Base-by-base conservation (phyloP, 371 early-diverging fungal genomes). In the Rhizomucor pusillus region DNA sequence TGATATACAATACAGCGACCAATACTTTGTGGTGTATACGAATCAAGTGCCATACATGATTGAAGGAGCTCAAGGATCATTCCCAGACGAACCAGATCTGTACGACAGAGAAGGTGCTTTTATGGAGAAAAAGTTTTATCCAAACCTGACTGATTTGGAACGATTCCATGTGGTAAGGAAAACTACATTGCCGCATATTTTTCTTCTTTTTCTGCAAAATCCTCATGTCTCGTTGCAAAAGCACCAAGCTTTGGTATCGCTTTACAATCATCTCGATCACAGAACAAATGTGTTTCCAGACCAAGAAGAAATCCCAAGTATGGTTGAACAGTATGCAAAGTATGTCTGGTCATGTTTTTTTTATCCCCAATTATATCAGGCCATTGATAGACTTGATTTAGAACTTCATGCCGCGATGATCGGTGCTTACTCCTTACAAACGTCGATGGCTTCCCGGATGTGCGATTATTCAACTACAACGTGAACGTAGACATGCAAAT, bases 31-130 rank as follows among this genome's bases (percentile, higher is more conserved):
- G 1, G 67, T 73, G 13, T 82, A 64, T 49, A 69, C 77, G 68
- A 86, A 86, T 46, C 82, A 84, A 47, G 73, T 75, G 1, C 84
- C 83, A 0, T 81, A 82, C 50, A 77, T 75, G 23, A 57, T 83
- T 11, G 81, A 84, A 54, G 67, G 70, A 11, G 37, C 52, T 4
- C 0, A 50, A 48, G 43, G 39, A 34, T 18, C 36, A 45, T 3
- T 52, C 39, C 29, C 19, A 22, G 45, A 22, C 34, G 16, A 50
- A 53, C 43, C 52, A 23, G 54, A 56, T 57, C 12, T 56, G 57
- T 29, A 54, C 56, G 50, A 56, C 18, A 57, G 66, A 55, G 62
- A 43, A 23, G 34, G 36, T 18, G 44, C 51, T 65, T 66, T 52
- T 51, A 65, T 37, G 52, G 75, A 43, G 51, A 49, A 50, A 71